Evolutionary conservation across 2,329 filamentous ascomycete genomes (phyloP), one percentile per base, ranked within the genome.

Genomic region (Plenodomus biglobosus): DNA sequence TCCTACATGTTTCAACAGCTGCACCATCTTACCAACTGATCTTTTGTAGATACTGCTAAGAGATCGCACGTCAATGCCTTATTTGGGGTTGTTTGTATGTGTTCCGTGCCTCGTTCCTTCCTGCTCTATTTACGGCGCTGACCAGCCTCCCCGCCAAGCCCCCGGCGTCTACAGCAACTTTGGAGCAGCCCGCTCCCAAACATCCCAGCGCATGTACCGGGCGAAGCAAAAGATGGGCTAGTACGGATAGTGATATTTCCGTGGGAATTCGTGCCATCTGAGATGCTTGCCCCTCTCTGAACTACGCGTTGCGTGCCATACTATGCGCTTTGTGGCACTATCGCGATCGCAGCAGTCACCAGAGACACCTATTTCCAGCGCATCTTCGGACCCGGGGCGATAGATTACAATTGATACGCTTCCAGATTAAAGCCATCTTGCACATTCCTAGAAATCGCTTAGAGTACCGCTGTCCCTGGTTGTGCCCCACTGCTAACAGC

Each of bases 51-150:
- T 3, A 15, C 22, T 5, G 15, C 3, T 8, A 15, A 6, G 13
- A 15, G 13, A 32, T 32, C 6, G 13, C 7, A 15, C 13, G 6
- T 32, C 11, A 3, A 15, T 11, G 15, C 15, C 6, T 15, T 10
- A 7, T 11, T 15, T 32, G 27, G 27, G 8, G 8, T 11, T 32
- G 8, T 32, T 32, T 10, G 27, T 15, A 15, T 11, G 27, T 41
- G 44, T 39, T 44, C 36, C 11, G 13, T 30, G 27, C 19, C n/a
- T 30, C 20, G n/a, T 18, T 15, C 15, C 34, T 24, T 37, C 3
- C 21, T 36, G 18, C 22, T 43, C 61, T 64, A 65, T 62, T 64
- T 65, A 55, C 44, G 52, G 10, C 47, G 61, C 58, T 64, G 58
- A 64, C 59, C 56, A 53, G 50, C 48, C 47, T 27, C 45, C 38